phyloP scores from a whole-genome alignment of 202 grass and related monocot genomes.

The Carex arenaria region DNA sequence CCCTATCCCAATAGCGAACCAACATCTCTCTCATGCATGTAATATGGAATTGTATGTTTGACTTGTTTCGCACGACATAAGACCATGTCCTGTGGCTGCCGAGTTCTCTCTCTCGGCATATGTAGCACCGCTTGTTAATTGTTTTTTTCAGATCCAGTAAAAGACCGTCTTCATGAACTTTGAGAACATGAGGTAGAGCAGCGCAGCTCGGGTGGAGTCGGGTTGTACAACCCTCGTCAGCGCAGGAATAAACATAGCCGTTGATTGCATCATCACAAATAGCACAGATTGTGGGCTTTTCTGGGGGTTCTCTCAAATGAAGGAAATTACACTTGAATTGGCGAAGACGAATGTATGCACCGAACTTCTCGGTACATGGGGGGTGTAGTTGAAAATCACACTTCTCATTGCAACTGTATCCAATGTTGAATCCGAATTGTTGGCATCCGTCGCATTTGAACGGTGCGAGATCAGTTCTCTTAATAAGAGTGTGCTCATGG shows the following conservation, averaged over 20 bases:
- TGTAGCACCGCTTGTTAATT: constrained; percentile 13
- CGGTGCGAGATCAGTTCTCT: background rate
- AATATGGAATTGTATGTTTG: constrained; percentile 16
- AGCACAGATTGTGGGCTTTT: constrained; percentile 10
- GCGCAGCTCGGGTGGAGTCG: constrained; percentile 17
- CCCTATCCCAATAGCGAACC: constrained; percentile 9
- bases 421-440: constrained; percentile 17
- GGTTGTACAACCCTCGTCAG: background rate
- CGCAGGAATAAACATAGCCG: constrained; percentile 15
- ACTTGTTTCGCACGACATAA: constrained; percentile 12
- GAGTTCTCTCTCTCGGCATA: constrained; percentile 19
- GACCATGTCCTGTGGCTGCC: constrained; percentile 8
- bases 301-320: constrained; percentile 20
- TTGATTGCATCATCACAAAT: constrained; percentile 19
- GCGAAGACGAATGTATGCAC: constrained; percentile 10
- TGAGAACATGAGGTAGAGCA: background rate
- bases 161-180: background rate
- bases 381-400: constrained; percentile 23
- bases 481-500: constrained; percentile 2
- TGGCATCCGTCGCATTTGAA: constrained; percentile 19
- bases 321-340: constrained; percentile 20
- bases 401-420: constrained; percentile 8
- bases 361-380: constrained; percentile 12
- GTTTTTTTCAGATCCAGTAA: constrained; percentile 17
- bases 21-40: constrained; percentile 18